Conservation (phyloP, 2,329 filamentous ascomycete species). For the Penicillium olsonii region DNA sequence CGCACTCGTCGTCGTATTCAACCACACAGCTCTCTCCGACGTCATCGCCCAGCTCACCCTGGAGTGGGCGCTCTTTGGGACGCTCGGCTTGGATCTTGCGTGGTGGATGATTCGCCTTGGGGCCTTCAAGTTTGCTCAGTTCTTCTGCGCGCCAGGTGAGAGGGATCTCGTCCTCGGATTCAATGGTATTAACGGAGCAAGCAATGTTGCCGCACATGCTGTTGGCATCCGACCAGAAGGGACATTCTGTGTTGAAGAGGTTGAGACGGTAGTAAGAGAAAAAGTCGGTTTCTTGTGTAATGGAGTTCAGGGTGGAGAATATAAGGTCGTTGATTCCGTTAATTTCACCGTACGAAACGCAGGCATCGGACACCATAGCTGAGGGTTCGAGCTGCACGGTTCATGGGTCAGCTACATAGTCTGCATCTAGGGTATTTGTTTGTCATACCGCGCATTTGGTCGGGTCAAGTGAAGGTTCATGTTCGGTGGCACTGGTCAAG, state of each 20-base stretch:
- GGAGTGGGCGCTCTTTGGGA: slow-evolving; percentile 69
- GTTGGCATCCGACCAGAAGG: slow-evolving; percentile 92
- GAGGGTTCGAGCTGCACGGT: slow-evolving; percentile 74
- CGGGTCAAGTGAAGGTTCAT: slow-evolving; percentile 38
- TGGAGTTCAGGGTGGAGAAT: slow-evolving; percentile 73
- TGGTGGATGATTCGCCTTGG: slow-evolving; percentile 84
- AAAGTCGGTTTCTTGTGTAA: slow-evolving; percentile 90
- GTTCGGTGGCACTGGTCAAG: slow-evolving; percentile 48
- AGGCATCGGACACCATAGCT: slow-evolving; percentile 89
- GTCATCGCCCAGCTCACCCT: slow-evolving; percentile 78
- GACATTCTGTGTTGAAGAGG: slow-evolving; percentile 89
- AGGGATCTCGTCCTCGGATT: slow-evolving; percentile 93
- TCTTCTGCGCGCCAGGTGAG: slow-evolving; percentile 88
- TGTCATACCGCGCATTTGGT: slow-evolving; percentile 58
- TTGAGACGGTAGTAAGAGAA: slow-evolving; percentile 97
- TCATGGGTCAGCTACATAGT: slow-evolving; percentile 6
- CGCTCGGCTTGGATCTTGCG: slow-evolving; percentile 71
- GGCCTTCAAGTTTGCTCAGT: slow-evolving; percentile 87
- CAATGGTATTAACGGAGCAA: slow-evolving; percentile 90
- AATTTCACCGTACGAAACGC: slow-evolving; percentile 88
- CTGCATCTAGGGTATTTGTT: background rate
- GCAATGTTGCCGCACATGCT: slow-evolving; percentile 97
- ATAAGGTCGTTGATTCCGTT: slow-evolving; percentile 78
- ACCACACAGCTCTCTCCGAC: slow-evolving; percentile 96
- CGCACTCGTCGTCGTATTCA: slow-evolving; percentile 96